Percentiles rank a stretch among this genome's conserved stretches.
Conservation (phyloP, 306 rosid genomes). For the Biancaea sappan region DNA sequence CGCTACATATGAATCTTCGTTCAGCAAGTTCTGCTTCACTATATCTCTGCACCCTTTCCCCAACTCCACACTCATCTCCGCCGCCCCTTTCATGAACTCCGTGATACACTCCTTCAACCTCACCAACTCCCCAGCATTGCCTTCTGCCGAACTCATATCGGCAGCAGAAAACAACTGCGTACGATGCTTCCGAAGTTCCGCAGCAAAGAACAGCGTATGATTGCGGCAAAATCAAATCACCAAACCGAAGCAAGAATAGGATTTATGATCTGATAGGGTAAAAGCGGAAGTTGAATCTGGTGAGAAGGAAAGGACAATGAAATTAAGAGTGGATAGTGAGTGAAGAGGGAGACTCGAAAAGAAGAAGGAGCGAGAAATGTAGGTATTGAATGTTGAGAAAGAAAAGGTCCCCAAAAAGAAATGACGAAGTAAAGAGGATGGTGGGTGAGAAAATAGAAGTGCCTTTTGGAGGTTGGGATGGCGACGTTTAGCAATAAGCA, state of each 20-base stretch:
- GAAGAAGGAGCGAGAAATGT: not conserved
- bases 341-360: slow-evolving; percentile 28
- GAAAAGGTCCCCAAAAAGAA: slow-evolving; percentile 26
- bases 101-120: slow-evolving; percentile 47
- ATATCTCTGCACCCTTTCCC: slow-evolving; percentile 92
- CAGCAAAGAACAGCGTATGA: not conserved
- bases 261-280: not conserved
- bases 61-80: slow-evolving; percentile 79
- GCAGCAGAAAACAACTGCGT: not conserved
- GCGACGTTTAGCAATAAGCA: slow-evolving; percentile 3
- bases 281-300: not conserved
- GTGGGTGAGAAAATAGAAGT: slow-evolving; percentile 32
- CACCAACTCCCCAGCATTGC: slow-evolving; percentile 39
- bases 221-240: not conserved
- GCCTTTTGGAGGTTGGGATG: slow-evolving; percentile 24
- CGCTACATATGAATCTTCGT: slow-evolving; percentile 56
- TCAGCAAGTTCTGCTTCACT: slow-evolving; percentile 71
- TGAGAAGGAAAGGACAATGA: not conserved
- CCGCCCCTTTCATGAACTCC: slow-evolving; percentile 78
- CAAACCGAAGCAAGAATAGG: not conserved
- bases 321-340: not conserved
- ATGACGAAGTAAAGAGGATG: slow-evolving; percentile 30
- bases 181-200: not conserved
- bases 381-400: slow-evolving; percentile 41
- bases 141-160: slow-evolving; percentile 20